These are phyloP conservation scores for Phalaenopsis hybrid DNA, from an alignment of 116 monocot species.

Conservation along the genomic window DNA sequence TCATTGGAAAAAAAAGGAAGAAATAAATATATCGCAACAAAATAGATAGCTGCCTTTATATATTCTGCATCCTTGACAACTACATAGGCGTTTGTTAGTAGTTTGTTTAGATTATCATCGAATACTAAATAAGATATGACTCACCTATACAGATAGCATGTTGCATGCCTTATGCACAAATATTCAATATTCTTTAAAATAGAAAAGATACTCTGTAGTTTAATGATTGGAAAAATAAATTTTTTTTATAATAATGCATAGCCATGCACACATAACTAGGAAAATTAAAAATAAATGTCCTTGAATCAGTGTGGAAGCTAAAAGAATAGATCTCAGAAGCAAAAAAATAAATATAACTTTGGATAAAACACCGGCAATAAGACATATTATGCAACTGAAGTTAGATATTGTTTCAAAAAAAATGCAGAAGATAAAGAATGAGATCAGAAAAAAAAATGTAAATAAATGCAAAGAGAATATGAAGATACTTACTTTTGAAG, in stretches of 20 bases:
- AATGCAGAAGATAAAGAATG: not conserved
- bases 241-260: not conserved
- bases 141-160: not conserved
- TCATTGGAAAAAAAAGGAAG: not conserved
- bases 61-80: not conserved
- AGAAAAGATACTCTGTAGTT: not conserved
- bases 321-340: not conserved
- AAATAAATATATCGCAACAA: not conserved
- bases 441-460: not conserved
- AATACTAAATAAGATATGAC: not conserved
- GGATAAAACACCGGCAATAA: not conserved
- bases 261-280: not conserved
- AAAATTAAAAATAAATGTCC: not conserved
- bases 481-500: constrained; percentile 58
- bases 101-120: not conserved
- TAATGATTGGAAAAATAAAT: not conserved
- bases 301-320: not conserved
- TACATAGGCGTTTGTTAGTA: not conserved
- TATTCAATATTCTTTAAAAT: not conserved
- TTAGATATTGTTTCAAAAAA: not conserved
- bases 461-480: not conserved
- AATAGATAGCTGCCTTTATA: not conserved
- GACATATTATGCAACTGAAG: not conserved
- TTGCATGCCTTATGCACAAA: not conserved
- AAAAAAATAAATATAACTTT: too few species aligned